A percentile compares a stretch with the other conserved stretches of the same genome.
These are phyloP conservation scores for Aspergillus conjunctus DNA, from an alignment of 495 filamentous ascomycete genomes.

Conservation along the genomic window DNA sequence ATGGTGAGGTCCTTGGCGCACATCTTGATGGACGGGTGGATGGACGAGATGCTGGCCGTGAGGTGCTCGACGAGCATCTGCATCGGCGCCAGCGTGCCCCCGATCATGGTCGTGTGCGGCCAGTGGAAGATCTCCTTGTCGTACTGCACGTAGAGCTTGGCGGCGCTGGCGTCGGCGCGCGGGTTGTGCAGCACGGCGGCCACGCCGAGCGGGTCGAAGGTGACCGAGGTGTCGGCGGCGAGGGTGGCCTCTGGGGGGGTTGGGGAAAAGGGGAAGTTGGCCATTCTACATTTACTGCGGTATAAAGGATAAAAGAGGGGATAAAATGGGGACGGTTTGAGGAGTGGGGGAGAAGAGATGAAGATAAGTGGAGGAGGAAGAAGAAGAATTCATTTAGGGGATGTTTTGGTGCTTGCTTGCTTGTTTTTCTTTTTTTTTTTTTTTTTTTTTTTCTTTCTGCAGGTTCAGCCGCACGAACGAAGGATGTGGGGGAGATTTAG, in stretches of 20 bases:
- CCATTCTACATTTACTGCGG: conserved; percentile 2
- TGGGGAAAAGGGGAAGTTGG: conserved; percentile 21
- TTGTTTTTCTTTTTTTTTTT: too few relatives aligned
- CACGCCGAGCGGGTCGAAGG: conserved; percentile 38
- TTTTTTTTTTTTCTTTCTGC: too few relatives aligned
- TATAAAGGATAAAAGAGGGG: neutral
- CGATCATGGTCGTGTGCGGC: conserved; percentile 38
- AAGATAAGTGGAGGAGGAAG: neutral
- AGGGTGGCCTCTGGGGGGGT: conserved; percentile 16
- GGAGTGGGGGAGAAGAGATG: neutral
- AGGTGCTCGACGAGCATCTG: conserved; percentile 36
- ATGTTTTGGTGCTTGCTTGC: too few relatives aligned
- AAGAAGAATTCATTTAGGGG: neutral
- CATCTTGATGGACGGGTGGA: conserved; percentile 31
- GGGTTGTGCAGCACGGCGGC: conserved; percentile 35
- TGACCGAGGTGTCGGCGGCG: conserved; percentile 19
- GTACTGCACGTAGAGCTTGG: conserved; percentile 34
- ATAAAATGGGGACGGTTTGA: neutral
- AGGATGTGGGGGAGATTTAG: too few relatives aligned
- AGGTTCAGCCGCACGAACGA: too few relatives aligned
- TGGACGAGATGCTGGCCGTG: conserved; percentile 27
- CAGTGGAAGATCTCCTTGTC: conserved; percentile 32
- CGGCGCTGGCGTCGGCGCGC: conserved; percentile 30
- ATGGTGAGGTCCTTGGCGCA: conserved; percentile 31
- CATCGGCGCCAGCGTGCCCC: conserved; percentile 31